Conservation (phyloP, 176 grass and related monocot genomes). For the Triticum monococcum region DNA sequence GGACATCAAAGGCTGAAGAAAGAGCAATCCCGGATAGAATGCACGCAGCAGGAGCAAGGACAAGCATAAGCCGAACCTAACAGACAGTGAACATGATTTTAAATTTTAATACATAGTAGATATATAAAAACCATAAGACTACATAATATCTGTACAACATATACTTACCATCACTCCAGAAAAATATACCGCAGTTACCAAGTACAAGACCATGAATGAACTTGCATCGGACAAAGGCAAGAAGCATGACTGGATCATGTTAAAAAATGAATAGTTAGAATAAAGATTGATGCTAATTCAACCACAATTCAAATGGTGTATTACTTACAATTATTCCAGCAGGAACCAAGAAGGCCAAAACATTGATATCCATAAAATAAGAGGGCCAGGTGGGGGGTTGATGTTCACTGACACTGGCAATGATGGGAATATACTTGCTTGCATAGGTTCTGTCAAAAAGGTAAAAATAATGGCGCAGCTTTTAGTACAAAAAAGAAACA, state of each 20-base stretch:
- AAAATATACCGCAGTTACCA: constrained; percentile 96
- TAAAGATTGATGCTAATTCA: background rate
- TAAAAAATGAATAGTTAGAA: constrained; percentile 24
- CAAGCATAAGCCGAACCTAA: constrained; percentile 99
- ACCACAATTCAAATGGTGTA: constrained; percentile 18
- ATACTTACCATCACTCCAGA: constrained; percentile 98
- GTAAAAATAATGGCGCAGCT: background rate
- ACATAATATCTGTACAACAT: background rate
- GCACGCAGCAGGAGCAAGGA: constrained; percentile 96
- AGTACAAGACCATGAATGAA: constrained; percentile 91
- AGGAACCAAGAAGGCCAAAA: constrained; percentile 94
- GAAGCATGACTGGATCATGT: constrained; percentile 78
- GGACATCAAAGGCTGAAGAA: constrained; percentile 78
- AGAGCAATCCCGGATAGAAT: constrained; percentile 97
- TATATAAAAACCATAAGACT: background rate
- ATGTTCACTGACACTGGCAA: constrained; percentile 99
- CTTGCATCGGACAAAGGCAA: constrained; percentile 99
- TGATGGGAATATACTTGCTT: constrained; percentile 99
- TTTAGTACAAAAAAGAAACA: constrained; percentile 24
- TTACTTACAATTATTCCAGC: constrained; percentile 94
- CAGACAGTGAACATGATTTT: constrained; percentile 22
- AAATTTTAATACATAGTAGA: constrained; percentile 25
- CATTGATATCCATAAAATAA: constrained; percentile 99
- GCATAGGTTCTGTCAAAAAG: constrained; percentile 88
- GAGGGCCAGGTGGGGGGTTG: constrained; percentile 99